A percentile compares a stretch with the other conserved stretches of the same genome.
These are phyloP conservation scores for Penicillium sp. DNA, from an alignment of 2,329 filamentous ascomycete species.

Conservation along the genomic window DNA sequence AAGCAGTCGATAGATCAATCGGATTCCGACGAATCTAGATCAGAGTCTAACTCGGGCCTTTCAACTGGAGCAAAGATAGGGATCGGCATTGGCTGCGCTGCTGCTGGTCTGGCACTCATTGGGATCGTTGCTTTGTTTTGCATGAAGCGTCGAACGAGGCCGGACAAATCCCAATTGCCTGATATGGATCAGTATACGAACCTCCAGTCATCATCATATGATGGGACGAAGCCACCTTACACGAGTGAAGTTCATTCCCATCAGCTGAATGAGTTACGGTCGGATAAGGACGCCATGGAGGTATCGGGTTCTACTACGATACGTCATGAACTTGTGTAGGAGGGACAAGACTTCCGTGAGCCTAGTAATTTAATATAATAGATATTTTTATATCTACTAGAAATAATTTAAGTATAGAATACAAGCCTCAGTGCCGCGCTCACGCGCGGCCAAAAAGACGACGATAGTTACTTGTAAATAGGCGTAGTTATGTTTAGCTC, in stretches of 20 bases:
- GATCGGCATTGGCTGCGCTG: conserved; percentile 8
- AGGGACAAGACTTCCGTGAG: no score
- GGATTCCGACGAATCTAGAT: conserved; percentile 1
- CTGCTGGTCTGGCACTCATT: conserved; percentile 4
- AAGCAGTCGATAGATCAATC: neutral
- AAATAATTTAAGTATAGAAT: no score
- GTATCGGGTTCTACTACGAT: neutral
- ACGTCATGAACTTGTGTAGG: neutral
- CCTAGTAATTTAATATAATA: no score
- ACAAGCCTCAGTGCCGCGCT: no score
- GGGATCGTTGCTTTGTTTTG: neutral
- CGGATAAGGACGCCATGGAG: neutral
- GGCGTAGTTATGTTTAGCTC: no score
- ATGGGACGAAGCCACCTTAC: neutral
- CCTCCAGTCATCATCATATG: neutral
- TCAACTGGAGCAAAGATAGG: conserved; percentile 9
- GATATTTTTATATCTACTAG: no score
- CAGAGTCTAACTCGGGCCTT: conserved; percentile 3
- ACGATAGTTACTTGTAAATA: no score
- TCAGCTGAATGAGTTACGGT: neutral
- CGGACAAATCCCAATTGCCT: no score
- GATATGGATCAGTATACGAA: no score
- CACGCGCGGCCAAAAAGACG: no score
- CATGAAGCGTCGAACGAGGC: neutral
- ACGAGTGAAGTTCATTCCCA: neutral